Evolutionary conservation across 202 grass and related monocot genomes (phyloP).

Genomic region (Setaria italica): DNA sequence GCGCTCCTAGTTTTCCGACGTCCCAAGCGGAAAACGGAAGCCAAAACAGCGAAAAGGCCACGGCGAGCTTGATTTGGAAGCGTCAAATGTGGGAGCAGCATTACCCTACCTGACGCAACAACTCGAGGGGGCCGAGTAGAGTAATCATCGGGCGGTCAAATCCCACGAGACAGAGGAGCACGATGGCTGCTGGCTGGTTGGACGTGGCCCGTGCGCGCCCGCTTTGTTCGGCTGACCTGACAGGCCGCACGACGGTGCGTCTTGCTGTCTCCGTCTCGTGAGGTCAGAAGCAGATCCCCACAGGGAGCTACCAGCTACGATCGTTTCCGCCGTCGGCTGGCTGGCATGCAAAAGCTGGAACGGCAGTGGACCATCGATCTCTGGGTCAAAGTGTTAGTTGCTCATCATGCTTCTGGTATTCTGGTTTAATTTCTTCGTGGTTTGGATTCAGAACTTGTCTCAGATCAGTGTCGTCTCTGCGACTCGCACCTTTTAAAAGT

Average conservation of each 20-base stretch:
- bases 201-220: not conserved
- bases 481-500: not conserved
- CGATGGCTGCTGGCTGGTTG: too few species aligned
- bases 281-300: not conserved
- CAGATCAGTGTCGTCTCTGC: not conserved
- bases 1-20: not conserved
- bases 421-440: not conserved
- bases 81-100: slow-evolving; percentile 58
- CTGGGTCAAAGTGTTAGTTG: not conserved
- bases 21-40: not conserved
- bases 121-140: not conserved
- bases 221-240: not conserved
- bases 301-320: slow-evolving; percentile 20
- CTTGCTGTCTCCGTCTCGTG: not conserved
- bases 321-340: slow-evolving; percentile 33
- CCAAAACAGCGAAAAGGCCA: slow-evolving; percentile 18
- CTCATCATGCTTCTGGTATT: not conserved
- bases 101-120: not conserved
- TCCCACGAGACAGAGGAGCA: slow-evolving; percentile 16
- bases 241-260: slow-evolving; percentile 26
- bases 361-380: not conserved
- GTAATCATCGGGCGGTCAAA: slow-evolving; percentile 39
- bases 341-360: not conserved
- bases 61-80: slow-evolving; percentile 49
- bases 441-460: not conserved